Percentiles rank a stretch among this genome's conserved stretches.
These are phyloP conservation scores for Amanita pallidorosea DNA, from an alignment of 768 basidiomycete genomes.

Conservation along the genomic window DNA sequence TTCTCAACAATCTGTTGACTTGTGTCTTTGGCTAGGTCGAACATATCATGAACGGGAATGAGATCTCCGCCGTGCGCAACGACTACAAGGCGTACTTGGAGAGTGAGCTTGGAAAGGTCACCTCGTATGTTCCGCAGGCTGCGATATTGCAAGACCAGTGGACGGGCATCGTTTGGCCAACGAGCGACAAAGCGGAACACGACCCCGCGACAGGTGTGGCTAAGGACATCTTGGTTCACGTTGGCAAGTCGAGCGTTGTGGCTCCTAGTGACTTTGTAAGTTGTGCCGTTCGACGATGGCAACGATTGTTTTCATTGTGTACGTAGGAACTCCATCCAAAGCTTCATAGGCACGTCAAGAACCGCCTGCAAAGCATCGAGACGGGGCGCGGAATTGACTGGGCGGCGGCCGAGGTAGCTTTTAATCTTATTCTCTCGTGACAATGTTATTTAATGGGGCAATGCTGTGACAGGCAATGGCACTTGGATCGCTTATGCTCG, in stretches of 20 bases:
- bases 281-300: neutral
- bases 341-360: conserved; percentile 69
- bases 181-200: conserved; percentile 35
- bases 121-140: conserved; percentile 35
- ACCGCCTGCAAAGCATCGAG: conserved; percentile 59
- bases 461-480: conserved; percentile 54
- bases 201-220: conserved; percentile 63
- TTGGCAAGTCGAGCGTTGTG: conserved; percentile 62
- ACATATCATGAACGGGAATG: conserved; percentile 38
- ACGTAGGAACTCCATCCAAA: conserved; percentile 69
- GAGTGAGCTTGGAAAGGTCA: conserved; percentile 38
- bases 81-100: conserved; percentile 58
- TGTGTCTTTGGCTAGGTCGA: conserved; percentile 15
- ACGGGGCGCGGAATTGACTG: conserved; percentile 72
- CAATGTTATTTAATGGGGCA: neutral
- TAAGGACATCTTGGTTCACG: conserved; percentile 33
- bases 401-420: conserved; percentile 72
- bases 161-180: conserved; percentile 57
- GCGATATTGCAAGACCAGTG: conserved; percentile 63
- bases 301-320: conserved; percentile 4
- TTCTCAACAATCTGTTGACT: conserved; percentile 17
- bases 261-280: conserved; percentile 55
- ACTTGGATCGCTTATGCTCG: conserved; percentile 76
- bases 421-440: neutral
- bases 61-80: conserved; percentile 39